Evolutionary conservation across 306 rosid genomes (phyloP).

Genomic region (Alnus rubra): DNA sequence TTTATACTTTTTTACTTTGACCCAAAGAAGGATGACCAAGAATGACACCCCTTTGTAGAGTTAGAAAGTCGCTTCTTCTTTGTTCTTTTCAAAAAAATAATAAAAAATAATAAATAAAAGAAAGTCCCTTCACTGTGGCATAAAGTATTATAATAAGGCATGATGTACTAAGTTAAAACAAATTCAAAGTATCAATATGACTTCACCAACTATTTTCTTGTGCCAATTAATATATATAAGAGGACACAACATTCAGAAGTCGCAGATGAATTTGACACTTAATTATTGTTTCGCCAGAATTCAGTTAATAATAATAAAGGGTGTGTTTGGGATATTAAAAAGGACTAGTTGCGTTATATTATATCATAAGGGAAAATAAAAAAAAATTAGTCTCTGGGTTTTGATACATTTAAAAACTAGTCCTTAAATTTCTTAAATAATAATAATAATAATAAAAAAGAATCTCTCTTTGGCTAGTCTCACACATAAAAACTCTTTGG

Average conservation of each 20-base stretch:
- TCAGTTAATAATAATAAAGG: background rate
- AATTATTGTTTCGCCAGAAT: background rate
- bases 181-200: conserved; percentile 22
- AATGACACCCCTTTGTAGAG: conserved; percentile 29
- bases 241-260: background rate
- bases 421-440: no score
- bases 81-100: no score
- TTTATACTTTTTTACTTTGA: conserved; percentile 30
- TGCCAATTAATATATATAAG: background rate
- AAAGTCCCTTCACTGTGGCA: conserved; percentile 7
- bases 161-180: conserved; percentile 24
- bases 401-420: no score
- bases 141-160: conserved; percentile 29
- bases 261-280: background rate
- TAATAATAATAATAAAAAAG: no score
- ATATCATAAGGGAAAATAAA: background rate
- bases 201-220: conserved; percentile 9
- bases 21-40: conserved; percentile 31
- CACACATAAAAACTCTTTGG: no score
- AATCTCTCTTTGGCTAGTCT: no score
- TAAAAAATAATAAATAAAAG: background rate
- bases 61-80: conserved; percentile 33
- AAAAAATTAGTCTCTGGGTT: no score
- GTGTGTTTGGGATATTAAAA: background rate
- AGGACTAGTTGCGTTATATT: background rate